Evolutionary conservation across 257 asterid species (phyloP).

Genomic region (Nicotiana benthamiana): DNA sequence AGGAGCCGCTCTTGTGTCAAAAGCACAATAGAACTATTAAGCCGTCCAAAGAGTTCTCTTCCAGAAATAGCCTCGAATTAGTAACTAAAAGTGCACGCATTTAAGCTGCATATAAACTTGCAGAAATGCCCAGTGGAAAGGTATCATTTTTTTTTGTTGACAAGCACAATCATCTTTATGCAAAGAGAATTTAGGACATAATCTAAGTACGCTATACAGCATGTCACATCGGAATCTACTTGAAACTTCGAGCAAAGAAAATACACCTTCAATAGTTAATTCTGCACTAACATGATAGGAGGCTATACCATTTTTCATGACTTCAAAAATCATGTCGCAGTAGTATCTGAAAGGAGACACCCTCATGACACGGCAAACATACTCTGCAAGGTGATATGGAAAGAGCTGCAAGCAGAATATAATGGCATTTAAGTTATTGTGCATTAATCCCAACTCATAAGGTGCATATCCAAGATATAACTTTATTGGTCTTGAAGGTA

Average conservation of each 20-base stretch:
- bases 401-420: slow-evolving; percentile 60
- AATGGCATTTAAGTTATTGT: neutral
- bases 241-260: neutral
- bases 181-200: neutral
- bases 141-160: neutral
- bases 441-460: neutral
- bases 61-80: neutral
- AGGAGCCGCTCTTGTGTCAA: neutral
- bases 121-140: neutral
- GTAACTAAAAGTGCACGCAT: neutral
- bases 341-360: slow-evolving; percentile 96
- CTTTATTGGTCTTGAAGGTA: neutral
- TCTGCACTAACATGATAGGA: slow-evolving; percentile 2
- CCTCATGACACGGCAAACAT: slow-evolving; percentile 98
- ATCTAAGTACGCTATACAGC: neutral
- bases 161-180: neutral
- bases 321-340: slow-evolving; percentile 95
- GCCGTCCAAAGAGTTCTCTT: neutral
- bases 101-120: neutral
- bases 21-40: neutral
- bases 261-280: neutral
- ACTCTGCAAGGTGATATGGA: slow-evolving; percentile 96
- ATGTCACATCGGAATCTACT: neutral
- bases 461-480: neutral
- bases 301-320: slow-evolving; percentile 86